Evolutionary conservation across 306 rosid species (phyloP), one percentile per base, ranked within the genome.

Genomic region (Adenanthera pavonina): DNA sequence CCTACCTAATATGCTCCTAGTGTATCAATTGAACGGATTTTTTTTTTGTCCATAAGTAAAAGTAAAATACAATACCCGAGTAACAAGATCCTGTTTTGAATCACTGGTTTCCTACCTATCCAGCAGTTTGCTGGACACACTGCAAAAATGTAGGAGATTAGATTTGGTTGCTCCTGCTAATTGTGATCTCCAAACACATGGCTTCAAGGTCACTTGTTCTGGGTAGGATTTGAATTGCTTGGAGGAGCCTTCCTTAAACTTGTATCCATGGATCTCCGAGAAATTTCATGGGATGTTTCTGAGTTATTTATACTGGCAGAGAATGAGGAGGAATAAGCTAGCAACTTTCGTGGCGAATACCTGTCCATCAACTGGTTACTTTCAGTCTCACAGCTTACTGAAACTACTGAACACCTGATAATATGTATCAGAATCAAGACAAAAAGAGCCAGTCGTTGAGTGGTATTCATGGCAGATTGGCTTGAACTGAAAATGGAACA

Each of bases 161-260:
- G 57, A 75, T 71, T 68, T 36, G 34, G 43, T 79, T 83, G 75
- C 86, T 84, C 81, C 84, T 75, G 77, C 81, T 61, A 13, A 6
- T 68, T 43, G 85, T 76, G 88, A 83, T 81, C 87, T 74, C 68
- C 76, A 73, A 46, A 25, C 64, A 83, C 59, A 73, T 20, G 12
- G 67, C 71, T 54, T 70, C 72, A 43, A 49, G 66, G 49, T 89
- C 84, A 81, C 89, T 84, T 85, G 80, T 92, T 92, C 51, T 92
- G 97, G 52, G 62, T 91, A 52, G 97, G 95, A 83, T 91, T 92
- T 43, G 95, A 89, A 10, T 87, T 85, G 91, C 92, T 92, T 51
- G 80, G 49, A 9, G 97, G 95, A 20, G 91, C 85, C 79, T 75
- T 69, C 88, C 86, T 88, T 81, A 91, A 87, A 81, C 87, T 91